Evolutionary conservation across 331 rosid species (phyloP).

Genomic region (Pyracantha coccinea): DNA sequence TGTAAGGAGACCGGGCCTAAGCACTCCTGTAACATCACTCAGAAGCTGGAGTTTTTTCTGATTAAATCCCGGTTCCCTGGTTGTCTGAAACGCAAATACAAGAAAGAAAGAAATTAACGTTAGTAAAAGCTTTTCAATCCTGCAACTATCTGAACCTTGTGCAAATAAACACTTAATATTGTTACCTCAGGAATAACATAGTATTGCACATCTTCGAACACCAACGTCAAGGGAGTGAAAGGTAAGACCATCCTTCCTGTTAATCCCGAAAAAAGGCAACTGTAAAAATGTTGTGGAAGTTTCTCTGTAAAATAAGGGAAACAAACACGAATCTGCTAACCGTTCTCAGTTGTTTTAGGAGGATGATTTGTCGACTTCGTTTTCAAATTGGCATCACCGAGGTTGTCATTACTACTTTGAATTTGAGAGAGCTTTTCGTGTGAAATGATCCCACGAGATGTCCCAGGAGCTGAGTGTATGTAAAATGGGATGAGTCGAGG

Average conservation of each 20-base stretch:
- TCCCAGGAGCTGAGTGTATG: constrained; percentile 39
- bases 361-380: neutral
- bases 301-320: neutral
- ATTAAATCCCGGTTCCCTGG: constrained; percentile 26
- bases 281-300: neutral
- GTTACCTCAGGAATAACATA: constrained; percentile 40
- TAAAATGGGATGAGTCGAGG: neutral
- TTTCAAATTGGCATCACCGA: neutral
- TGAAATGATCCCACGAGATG: constrained; percentile 34
- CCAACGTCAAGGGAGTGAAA: constrained; percentile 41
- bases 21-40: constrained; percentile 38
- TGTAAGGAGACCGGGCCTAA: constrained; percentile 47
- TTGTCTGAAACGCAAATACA: constrained; percentile 26
- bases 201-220: constrained; percentile 45
- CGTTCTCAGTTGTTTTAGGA: neutral
- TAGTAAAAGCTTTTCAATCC: neutral
- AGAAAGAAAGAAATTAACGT: neutral
- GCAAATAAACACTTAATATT: neutral
- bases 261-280: neutral
- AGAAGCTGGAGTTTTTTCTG: constrained; percentile 43
- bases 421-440: constrained; percentile 30
- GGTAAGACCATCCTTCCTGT: constrained; percentile 47
- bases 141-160: neutral
- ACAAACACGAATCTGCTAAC: neutral
- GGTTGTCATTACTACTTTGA: neutral